phyloP scores from a whole-genome alignment of 75 land plant genomes.

The Gnetum montanum region DNA sequence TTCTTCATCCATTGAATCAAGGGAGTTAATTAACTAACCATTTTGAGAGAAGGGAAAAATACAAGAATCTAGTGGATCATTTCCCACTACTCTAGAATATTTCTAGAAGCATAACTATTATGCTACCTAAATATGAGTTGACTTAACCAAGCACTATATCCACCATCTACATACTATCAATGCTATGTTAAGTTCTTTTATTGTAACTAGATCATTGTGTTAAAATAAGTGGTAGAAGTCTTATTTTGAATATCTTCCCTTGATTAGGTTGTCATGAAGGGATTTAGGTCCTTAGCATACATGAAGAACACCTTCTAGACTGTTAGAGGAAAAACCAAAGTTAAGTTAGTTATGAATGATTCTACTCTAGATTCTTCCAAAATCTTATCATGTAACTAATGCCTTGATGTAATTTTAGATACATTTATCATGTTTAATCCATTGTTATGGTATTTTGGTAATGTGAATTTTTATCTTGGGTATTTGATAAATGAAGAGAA shows the following conservation, averaged over 20 bases:
- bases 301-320: not conserved
- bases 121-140: too few relatives aligned
- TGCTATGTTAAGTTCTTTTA: too few relatives aligned
- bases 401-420: not conserved
- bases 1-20: too few relatives aligned
- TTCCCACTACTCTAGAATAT: too few relatives aligned
- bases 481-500: too few relatives aligned
- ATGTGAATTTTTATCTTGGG: conserved; percentile 12
- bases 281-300: not conserved
- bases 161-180: too few relatives aligned
- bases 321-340: not conserved
- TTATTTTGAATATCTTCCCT: not conserved
- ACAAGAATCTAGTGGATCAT: too few relatives aligned
- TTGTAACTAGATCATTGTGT: too few relatives aligned
- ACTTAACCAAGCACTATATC: too few relatives aligned
- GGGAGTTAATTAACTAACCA: too few relatives aligned
- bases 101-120: too few relatives aligned
- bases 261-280: not conserved
- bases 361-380: not conserved
- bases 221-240: not conserved
- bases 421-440: not conserved
- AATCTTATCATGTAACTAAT: not conserved
- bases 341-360: not conserved
- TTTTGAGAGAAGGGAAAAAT: too few relatives aligned
- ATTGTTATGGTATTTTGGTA: not conserved